Evolutionary conservation across 1,139 yeast genomes (phyloP).

Genomic region (Zygotorulaspora mrakii): DNA sequence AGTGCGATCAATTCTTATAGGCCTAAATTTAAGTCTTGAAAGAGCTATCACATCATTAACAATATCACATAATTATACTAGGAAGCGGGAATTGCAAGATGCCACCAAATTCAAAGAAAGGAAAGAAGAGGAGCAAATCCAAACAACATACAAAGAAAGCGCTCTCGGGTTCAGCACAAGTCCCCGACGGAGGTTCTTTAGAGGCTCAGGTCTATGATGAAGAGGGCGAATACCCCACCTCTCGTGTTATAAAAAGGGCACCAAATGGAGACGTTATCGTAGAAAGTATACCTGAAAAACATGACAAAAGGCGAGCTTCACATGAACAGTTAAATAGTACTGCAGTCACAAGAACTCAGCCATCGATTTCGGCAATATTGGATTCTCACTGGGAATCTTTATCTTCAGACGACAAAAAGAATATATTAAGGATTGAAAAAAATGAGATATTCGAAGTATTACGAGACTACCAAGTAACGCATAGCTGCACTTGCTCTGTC

Average conservation of each 20-base stretch:
- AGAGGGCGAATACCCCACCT: conserved; percentile 63
- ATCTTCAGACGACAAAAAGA: conserved; percentile 55
- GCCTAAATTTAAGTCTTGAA: no score
- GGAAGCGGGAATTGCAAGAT: conserved; percentile 9
- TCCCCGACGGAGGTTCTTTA: conserved; percentile 6
- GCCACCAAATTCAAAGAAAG: conserved; percentile 30
- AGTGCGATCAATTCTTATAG: background rate
- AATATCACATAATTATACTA: conserved; percentile 1
- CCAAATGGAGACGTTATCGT: conserved; percentile 74
- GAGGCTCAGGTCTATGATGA: conserved; percentile 53
- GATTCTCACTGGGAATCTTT: conserved; percentile 63
- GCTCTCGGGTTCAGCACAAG: conserved; percentile 1
- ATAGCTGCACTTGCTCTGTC: conserved; percentile 65
- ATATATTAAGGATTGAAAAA: conserved; percentile 65
- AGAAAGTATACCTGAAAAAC: conserved; percentile 35
- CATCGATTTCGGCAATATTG: conserved; percentile 24
- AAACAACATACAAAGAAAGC: conserved; percentile 18
- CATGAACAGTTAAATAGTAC: conserved; percentile 32
- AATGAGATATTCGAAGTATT: conserved; percentile 64
- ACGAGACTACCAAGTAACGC: conserved; percentile 51
- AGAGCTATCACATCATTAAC: background rate
- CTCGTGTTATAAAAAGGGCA: conserved; percentile 67
- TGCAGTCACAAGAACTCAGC: conserved; percentile 36
- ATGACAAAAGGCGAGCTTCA: conserved; percentile 10
- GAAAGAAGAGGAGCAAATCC: conserved; percentile 32